phyloP scores from a whole-genome alignment of 805 yeast genomes.

The Wickerhamiella siamensis region DNA sequence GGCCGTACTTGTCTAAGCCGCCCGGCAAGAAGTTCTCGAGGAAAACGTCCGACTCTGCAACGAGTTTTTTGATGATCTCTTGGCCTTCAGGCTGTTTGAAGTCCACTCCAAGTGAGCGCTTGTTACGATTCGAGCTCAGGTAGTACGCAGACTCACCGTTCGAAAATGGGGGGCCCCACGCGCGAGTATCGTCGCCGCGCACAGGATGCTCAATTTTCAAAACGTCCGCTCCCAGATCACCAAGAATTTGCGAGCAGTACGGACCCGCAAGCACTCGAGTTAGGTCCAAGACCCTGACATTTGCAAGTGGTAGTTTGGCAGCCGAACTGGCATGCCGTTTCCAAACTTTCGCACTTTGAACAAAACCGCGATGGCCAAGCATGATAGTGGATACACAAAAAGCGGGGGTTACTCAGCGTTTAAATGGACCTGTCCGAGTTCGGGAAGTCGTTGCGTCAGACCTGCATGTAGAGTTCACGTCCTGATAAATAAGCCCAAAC shows the following conservation, averaged over 20 bases:
- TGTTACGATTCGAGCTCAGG: conserved; percentile 27
- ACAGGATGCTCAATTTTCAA: conserved; percentile 29
- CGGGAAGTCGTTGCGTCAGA: not conserved
- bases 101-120: conserved; percentile 26
- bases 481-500: no score
- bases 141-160: conserved; percentile 28
- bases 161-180: conserved; percentile 34
- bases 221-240: conserved; percentile 32
- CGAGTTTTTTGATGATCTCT: conserved; percentile 21
- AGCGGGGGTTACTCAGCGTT: not conserved
- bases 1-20: conserved; percentile 25
- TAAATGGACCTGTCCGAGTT: not conserved
- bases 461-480: no score
- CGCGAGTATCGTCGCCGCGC: conserved; percentile 31
- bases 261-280: conserved; percentile 33
- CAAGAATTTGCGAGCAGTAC: conserved; percentile 28
- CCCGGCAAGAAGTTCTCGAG: conserved; percentile 31
- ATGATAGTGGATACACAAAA: no score
- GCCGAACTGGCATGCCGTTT: no score
- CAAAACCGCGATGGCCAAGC: no score
- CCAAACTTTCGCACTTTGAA: no score
- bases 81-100: conserved; percentile 26
- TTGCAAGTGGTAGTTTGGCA: conserved; percentile 21
- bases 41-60: conserved; percentile 25
- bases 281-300: conserved; percentile 27